Conservation (phyloP, 305 asterid species). For the Striga hermonthica region DNA sequence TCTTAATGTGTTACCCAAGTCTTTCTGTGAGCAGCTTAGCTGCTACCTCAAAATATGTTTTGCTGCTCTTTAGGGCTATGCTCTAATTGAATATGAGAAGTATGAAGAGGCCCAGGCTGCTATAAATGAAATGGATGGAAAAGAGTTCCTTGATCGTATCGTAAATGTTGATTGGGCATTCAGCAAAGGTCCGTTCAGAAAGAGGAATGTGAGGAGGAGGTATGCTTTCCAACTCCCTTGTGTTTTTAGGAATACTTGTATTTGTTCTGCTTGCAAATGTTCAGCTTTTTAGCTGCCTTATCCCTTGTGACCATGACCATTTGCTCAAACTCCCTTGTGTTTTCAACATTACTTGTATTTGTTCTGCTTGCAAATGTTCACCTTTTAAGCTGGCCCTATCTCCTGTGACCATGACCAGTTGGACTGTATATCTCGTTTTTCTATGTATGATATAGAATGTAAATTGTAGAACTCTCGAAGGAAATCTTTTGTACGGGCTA, state of each 20-base stretch:
- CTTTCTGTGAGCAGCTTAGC: neutral
- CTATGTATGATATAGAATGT: too few relatives aligned
- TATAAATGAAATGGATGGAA: slow-evolving; percentile 51
- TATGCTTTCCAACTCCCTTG: slow-evolving; percentile 16
- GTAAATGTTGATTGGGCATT: slow-evolving; percentile 70
- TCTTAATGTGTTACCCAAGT: neutral
- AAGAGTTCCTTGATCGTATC: slow-evolving; percentile 50
- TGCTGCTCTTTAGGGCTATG: slow-evolving; percentile 56
- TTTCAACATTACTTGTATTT: neutral
- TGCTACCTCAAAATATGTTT: slow-evolving; percentile 4
- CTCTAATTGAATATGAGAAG: slow-evolving; percentile 63
- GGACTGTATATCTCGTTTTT: too few relatives aligned
- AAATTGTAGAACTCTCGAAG: neutral
- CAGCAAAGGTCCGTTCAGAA: slow-evolving; percentile 66
- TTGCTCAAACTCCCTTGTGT: neutral
- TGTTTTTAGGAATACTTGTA: neutral
- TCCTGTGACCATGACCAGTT: too few relatives aligned
- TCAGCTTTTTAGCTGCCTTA: neutral
- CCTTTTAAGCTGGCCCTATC: too few relatives aligned
- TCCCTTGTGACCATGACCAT: neutral
- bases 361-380: neutral
- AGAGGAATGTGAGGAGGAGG: slow-evolving; percentile 61
- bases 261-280: neutral
- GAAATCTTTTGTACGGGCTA: neutral
- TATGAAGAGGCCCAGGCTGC: slow-evolving; percentile 68